Conservation (phyloP, 2,329 filamentous ascomycete genomes). For the Botryotinia globosa region DNA sequence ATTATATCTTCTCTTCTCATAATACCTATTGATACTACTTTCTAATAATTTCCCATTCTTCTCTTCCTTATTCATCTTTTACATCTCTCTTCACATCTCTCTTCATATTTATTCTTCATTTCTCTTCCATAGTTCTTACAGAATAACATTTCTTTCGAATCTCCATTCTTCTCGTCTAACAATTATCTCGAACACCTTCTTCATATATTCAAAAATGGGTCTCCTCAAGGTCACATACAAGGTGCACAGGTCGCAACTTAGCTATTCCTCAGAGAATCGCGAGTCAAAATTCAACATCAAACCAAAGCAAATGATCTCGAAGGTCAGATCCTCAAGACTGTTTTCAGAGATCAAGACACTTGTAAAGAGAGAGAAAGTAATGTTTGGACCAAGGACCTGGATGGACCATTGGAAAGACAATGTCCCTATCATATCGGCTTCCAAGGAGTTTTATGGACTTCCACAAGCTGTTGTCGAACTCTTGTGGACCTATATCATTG, state of each 20-base stretch:
- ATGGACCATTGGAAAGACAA: not conserved
- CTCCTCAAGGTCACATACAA: not conserved
- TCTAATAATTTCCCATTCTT: not conserved
- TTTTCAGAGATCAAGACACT: no score
- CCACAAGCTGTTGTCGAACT: not conserved
- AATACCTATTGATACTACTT: no score
- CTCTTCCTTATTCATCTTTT: not conserved
- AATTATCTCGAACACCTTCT: not conserved
- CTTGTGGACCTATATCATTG: not conserved
- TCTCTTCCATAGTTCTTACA: not conserved
- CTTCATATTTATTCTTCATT: no score
- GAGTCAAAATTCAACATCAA: not conserved
- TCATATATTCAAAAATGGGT: not conserved
- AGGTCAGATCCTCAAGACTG: not conserved
- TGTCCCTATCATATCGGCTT: not conserved
- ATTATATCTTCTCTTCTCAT: not conserved
- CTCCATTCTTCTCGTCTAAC: not conserved
- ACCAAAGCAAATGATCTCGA: not conserved
- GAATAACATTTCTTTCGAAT: not conserved
- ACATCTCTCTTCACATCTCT: not conserved
- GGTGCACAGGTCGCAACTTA: no score
- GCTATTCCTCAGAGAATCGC: fast-evolving
- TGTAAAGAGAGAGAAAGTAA: no score
- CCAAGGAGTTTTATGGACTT: not conserved
- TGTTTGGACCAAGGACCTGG: not conserved